Percentiles rank a stretch among this genome's conserved stretches.
Evolutionary conservation across 352 stramenopile species (phyloP).

Genomic region (Pythium aquatile): DNA sequence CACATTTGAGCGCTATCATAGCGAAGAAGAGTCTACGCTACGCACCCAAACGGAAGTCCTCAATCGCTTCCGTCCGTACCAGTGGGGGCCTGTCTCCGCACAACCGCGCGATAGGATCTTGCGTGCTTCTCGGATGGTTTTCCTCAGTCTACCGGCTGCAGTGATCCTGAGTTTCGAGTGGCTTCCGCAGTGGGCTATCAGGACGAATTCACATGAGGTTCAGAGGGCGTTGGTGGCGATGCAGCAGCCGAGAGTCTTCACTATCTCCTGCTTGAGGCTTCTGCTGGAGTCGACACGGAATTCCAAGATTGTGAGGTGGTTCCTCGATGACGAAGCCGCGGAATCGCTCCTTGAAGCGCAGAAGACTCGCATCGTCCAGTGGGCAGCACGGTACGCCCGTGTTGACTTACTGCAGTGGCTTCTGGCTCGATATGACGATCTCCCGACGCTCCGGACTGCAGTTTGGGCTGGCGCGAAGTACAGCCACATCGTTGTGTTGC

Average conservation of each 20-base stretch:
- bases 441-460: constrained; percentile 16
- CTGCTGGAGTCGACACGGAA: constrained; percentile 11
- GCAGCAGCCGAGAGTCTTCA: constrained; percentile 9
- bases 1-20: constrained; percentile 14
- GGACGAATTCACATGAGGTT: constrained; percentile 4
- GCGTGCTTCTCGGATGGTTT: not conserved
- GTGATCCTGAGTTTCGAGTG: not conserved
- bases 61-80: not conserved
- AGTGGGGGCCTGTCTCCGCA: constrained; percentile 2
- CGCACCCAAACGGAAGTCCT: not conserved
- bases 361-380: constrained; percentile 3
- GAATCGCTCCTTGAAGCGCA: not conserved
- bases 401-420: constrained; percentile 16
- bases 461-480: constrained; percentile 15
- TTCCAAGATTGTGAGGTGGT: constrained; percentile 12
- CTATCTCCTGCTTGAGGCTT: not conserved
- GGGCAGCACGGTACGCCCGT: constrained; percentile 12
- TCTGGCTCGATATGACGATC: constrained; percentile 4
- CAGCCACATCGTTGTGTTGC: constrained; percentile 10
- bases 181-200: constrained; percentile 14
- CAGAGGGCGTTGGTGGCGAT: not conserved
- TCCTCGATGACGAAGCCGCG: not conserved
- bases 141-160: not conserved
- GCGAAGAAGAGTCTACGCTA: constrained; percentile 8
- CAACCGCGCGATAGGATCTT: not conserved